These are phyloP conservation scores for Persicaria tinctoria DNA, from an alignment of 148 eudicot genomes.

Conservation along the genomic window DNA sequence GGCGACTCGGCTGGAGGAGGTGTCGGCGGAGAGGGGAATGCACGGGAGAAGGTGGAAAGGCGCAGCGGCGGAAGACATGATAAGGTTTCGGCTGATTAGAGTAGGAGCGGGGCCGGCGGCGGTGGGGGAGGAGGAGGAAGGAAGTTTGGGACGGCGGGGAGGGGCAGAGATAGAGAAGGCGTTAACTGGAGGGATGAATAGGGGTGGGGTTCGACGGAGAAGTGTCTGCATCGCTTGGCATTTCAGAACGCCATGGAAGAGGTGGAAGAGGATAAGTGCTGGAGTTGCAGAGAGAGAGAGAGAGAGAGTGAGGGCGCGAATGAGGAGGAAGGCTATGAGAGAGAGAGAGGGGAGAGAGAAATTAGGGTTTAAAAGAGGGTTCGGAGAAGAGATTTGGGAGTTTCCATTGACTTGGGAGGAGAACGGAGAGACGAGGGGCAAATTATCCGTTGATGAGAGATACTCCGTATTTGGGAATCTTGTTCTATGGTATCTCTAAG, in stretches of 20 bases:
- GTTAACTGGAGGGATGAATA: constrained; percentile 17
- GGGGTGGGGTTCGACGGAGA: constrained; percentile 32
- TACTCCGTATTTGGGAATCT: too few species aligned
- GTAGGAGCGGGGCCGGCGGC: constrained; percentile 14
- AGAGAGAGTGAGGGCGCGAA: not conserved
- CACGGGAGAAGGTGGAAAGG: constrained; percentile 23
- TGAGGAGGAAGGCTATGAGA: too few species aligned
- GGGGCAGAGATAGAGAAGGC: constrained; percentile 16
- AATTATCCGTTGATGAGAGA: too few species aligned
- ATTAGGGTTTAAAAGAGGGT: too few species aligned
- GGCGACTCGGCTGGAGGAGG: constrained; percentile 11
- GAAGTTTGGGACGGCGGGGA: constrained; percentile 14
- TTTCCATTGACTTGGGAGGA: too few species aligned
- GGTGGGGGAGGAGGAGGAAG: not conserved
- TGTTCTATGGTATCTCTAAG: too few species aligned
- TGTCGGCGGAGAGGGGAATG: constrained; percentile 8
- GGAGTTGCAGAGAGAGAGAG: constrained; percentile 16
- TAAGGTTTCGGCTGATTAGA: not conserved
- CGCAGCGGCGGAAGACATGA: constrained; percentile 18
- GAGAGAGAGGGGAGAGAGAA: too few species aligned
- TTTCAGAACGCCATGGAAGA: constrained; percentile 17
- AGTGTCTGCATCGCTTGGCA: constrained; percentile 69
- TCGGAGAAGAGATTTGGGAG: too few species aligned
- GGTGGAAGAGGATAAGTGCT: constrained; percentile 10
- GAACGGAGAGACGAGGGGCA: too few species aligned